Evolutionary conservation across 768 basidiomycete genomes (phyloP), one percentile per base, ranked within the genome.

Genomic region (Leccinum truebloodii): DNA sequence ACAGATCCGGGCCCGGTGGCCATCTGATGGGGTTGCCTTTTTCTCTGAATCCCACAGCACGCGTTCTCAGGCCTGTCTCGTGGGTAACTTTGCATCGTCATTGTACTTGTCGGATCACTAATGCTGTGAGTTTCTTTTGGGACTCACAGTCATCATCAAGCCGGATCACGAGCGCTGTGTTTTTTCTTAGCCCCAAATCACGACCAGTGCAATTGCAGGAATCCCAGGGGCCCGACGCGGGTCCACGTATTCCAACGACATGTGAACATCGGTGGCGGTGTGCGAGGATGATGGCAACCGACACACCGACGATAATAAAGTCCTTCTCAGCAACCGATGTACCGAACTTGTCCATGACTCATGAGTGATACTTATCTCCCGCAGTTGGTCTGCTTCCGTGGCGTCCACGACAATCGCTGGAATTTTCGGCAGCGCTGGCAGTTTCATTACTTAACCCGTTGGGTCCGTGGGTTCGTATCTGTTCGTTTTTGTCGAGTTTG

Each of bases 401-500:
- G n/a, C 20, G 39, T 53, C 32, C 22, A 54, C 57, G 18, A 58
- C 44, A 32, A 22, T 60, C 22, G 12, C 26, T 26, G 20, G 57
- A 34, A n/a, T 57, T 63, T 57, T 51, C 60, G 62, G 50, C 50
- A 20, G 18, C 14, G 58, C 20, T 57, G 39, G 35, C 22, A 4
- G 60, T 65, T 65, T 69, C 53, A 59, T 46, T 46, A 46, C 44
- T 16, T 20, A 24, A 6, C 30, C 37, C 37, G 32, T 34, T 39
- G 28, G 20, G n/a, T 48, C 37, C 58, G n/a, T 59, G 28, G 24
- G 24, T 32, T 26, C 18, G 26, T 20, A 13, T 57, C 39, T 52
- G 34, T 26, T 20, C 44, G 20, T 30, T 28, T 46, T 53, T 35
- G 24, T 18, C 48, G 41, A 32, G 58, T 61, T 61, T 55, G 35